Percentiles rank a stretch among this genome's conserved stretches.
phyloP scores from a whole-genome alignment of 805 yeast genomes.

The Schwanniomyces sp. region DNA sequence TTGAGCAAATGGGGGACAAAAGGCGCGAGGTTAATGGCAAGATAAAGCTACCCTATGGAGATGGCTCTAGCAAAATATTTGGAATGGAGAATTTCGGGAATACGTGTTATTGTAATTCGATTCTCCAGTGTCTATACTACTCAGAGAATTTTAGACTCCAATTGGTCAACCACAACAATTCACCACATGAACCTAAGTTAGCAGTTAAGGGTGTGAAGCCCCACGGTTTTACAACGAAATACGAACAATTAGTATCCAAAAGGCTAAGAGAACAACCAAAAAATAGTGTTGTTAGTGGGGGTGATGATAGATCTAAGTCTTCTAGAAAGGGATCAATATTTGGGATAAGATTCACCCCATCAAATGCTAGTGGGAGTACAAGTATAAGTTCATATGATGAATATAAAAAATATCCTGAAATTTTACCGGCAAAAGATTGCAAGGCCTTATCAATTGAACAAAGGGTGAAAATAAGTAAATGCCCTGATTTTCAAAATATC shows the following conservation, averaged over 20 bases:
- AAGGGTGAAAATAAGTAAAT: constrained; percentile 25
- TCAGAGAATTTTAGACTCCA: constrained; percentile 61
- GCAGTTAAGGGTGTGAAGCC: constrained; percentile 28
- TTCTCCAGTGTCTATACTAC: constrained; percentile 83
- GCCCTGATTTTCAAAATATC: constrained; percentile 29
- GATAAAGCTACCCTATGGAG: constrained; percentile 51
- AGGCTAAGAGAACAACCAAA: constrained; percentile 29
- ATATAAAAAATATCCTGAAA: constrained; percentile 10
- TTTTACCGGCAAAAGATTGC: constrained; percentile 30
- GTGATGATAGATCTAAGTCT: constrained; percentile 20
- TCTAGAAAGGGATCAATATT: constrained; percentile 38
- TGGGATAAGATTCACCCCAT: constrained; percentile 36
- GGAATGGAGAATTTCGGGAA: constrained; percentile 88
- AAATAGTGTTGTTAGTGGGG: background rate
- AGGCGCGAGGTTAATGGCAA: background rate
- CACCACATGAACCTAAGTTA: constrained; percentile 31
- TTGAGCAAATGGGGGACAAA: background rate
- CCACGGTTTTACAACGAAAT: constrained; percentile 38
- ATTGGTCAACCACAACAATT: constrained; percentile 27
- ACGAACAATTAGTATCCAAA: constrained; percentile 39
- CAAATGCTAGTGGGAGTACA: constrained; percentile 6
- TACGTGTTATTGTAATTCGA: constrained; percentile 93
- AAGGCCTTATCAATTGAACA: constrained; percentile 35
- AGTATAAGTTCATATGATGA: constrained; percentile 4
- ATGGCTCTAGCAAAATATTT: constrained; percentile 67